Evolutionary conservation across 2,329 filamentous ascomycete genomes (phyloP).

Genomic region (Plectosphaerella sp.): DNA sequence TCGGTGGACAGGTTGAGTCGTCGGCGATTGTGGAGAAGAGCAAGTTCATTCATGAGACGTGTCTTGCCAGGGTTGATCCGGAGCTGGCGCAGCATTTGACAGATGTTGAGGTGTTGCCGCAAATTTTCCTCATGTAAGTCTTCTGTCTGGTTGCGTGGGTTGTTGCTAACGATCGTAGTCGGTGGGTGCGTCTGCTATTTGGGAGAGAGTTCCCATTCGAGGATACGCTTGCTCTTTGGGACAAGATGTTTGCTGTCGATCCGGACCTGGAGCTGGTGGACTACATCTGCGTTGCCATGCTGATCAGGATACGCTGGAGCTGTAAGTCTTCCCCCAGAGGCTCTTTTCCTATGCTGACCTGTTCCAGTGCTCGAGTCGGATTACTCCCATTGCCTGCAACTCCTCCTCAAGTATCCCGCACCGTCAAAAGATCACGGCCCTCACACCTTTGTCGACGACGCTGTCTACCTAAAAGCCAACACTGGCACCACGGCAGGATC

Average conservation of each 20-base stretch:
- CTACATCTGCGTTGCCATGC: conserved; percentile 89
- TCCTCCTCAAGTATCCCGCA: conserved; percentile 79
- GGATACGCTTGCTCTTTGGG: conserved; percentile 81
- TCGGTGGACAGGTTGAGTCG: conserved; percentile 38
- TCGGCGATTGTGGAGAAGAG: conserved; percentile 77
- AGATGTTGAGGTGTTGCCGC: conserved; percentile 84
- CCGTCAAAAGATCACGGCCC: conserved; percentile 60
- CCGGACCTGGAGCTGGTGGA: conserved; percentile 77
- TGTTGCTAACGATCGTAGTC: conserved; percentile 39
- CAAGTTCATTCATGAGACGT: conserved; percentile 78
- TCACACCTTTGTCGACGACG: conserved; percentile 81
- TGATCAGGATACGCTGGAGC: conserved; percentile 87
- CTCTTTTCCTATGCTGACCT: conserved; percentile 15
- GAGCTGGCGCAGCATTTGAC: conserved; percentile 77
- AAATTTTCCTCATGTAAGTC: conserved; percentile 87
- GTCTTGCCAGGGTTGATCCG: conserved; percentile 75
- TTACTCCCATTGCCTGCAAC: conserved; percentile 77
- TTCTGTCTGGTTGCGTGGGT: neutral
- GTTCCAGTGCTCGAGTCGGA: conserved; percentile 73
- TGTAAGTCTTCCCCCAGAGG: conserved; percentile 45
- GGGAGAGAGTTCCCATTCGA: conserved; percentile 90
- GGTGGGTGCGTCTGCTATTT: conserved; percentile 91
- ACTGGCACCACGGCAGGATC: conserved; percentile 58
- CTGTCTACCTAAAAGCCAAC: conserved; percentile 67
- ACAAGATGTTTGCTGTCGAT: conserved; percentile 84